Percentiles rank a stretch among this genome's conserved stretches.
Evolutionary conservation across 2,329 filamentous ascomycete genomes (phyloP).

Genomic region (Fusarium gaditjirri): DNA sequence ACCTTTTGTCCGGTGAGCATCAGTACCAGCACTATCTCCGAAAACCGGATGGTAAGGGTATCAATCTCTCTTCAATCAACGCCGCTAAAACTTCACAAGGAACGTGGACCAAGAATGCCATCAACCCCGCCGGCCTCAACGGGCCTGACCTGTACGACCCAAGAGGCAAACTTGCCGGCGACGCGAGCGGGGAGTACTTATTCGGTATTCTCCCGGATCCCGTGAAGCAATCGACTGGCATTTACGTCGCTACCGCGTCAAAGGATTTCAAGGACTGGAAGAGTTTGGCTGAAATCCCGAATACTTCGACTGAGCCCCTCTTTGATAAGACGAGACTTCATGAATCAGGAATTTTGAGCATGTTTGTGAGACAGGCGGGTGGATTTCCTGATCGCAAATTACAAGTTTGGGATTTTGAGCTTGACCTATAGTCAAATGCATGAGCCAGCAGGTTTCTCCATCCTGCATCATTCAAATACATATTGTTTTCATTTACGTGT

Average conservation of each 20-base stretch:
- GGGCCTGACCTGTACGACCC: conserved; percentile 30
- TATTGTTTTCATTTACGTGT: not conserved
- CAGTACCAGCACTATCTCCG: conserved; percentile 30
- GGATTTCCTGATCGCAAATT: conserved; percentile 21
- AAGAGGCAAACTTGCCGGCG: conserved; percentile 29
- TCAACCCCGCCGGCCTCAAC: conserved; percentile 15
- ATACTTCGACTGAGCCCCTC: conserved; percentile 23
- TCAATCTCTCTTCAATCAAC: fast-evolving
- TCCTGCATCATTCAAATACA: not conserved
- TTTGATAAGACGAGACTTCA: conserved; percentile 19
- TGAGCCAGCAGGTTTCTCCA: not conserved
- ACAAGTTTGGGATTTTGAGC: conserved; percentile 34
- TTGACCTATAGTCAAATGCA: not conserved
- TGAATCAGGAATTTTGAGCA: conserved; percentile 14
- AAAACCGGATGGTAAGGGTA: not conserved
- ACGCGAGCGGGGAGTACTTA: conserved; percentile 16
- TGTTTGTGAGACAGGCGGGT: conserved; percentile 24
- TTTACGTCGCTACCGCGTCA: conserved; percentile 20
- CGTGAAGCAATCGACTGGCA: not conserved
- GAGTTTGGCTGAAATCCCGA: conserved; percentile 14
- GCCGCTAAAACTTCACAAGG: not conserved
- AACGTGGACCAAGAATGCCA: conserved; percentile 28
- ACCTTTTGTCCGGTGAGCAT: conserved; percentile 15
- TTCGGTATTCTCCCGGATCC: conserved; percentile 20
- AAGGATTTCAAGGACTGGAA: conserved; percentile 22